phyloP scores from a whole-genome alignment of 2,329 filamentous ascomycete species.

The Hysterium pulicare region DNA sequence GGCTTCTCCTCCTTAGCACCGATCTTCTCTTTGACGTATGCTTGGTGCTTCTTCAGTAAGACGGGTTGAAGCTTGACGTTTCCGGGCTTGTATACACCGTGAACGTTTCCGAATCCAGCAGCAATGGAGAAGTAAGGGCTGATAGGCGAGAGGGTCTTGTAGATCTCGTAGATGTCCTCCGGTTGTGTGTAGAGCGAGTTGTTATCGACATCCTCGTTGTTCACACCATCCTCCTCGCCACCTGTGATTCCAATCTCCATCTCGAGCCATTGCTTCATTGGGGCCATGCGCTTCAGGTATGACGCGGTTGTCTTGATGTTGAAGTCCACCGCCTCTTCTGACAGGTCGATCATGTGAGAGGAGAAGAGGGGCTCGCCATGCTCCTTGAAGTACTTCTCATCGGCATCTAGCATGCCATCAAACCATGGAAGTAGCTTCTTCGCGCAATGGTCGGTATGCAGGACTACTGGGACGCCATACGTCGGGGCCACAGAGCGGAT shows the following conservation, averaged over 20 bases:
- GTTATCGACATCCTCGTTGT: conserved; percentile 98
- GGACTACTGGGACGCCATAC: conserved; percentile 77
- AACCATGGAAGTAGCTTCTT: conserved; percentile 87
- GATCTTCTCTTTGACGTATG: conserved; percentile 79
- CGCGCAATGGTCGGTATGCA: conserved; percentile 98
- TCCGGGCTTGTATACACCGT: conserved; percentile 97
- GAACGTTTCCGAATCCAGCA: conserved; percentile 97
- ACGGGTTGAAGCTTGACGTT: conserved; percentile 97
- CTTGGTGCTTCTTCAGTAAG: conserved; percentile 95
- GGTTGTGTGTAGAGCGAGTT: conserved; percentile 96
- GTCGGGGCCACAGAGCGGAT: conserved; percentile 81
- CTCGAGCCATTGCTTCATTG: conserved; percentile 97
- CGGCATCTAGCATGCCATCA: conserved; percentile 80
- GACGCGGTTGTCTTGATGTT: conserved; percentile 90
- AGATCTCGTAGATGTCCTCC: conserved; percentile 81
- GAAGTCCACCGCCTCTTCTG: conserved; percentile 80
- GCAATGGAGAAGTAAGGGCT: conserved; percentile 96
- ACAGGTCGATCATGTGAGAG: conserved; percentile 95
- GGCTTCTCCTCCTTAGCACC: conserved; percentile 75
- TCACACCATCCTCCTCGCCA: conserved; percentile 95
- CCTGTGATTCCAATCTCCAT: conserved; percentile 97
- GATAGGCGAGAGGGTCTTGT: conserved; percentile 79
- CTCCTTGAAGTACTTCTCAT: conserved; percentile 92
- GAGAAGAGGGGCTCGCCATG: conserved; percentile 91
- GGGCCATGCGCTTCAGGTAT: conserved; percentile 90